Conservation (phyloP, 805 yeast genomes). For the Naumovozyma dairenensis region DNA sequence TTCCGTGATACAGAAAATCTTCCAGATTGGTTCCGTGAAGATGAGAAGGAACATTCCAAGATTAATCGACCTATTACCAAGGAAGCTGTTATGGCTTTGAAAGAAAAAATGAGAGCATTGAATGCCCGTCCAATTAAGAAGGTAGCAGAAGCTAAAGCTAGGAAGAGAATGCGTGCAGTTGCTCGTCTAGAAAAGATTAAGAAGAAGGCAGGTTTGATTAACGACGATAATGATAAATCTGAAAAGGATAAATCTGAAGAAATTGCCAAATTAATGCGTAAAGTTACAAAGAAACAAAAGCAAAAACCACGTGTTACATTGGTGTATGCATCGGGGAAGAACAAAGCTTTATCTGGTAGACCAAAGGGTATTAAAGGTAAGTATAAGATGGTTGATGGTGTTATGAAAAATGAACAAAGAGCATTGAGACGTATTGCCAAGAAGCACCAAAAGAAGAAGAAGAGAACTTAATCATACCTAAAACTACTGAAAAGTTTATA, state of each 20-base stretch:
- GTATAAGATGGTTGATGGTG: constrained; percentile 99
- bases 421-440: constrained; percentile 85
- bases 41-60: constrained; percentile 79
- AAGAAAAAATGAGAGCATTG: constrained; percentile 65
- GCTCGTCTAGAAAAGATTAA: constrained; percentile 77
- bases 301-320: constrained; percentile 75
- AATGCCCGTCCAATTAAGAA: constrained; percentile 98
- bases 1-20: constrained; percentile 84
- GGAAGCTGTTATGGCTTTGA: constrained; percentile 75
- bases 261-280: constrained; percentile 75
- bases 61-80: constrained; percentile 87
- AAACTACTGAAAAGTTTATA: neutral
- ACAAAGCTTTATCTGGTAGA: constrained; percentile 84
- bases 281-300: constrained; percentile 61
- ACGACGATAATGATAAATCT: constrained; percentile 76
- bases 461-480: constrained; percentile 1
- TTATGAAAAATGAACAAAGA: constrained; percentile 92
- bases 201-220: constrained; percentile 86
- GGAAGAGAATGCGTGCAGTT: constrained; percentile 89
- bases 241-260: constrained; percentile 94
- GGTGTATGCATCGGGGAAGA: constrained; percentile 78
- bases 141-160: constrained; percentile 94
- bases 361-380: constrained; percentile 96
- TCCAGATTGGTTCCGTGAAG: constrained; percentile 97
- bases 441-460: constrained; percentile 55